Conservation (phyloP, 371 early-diverging fungal genomes). For the Mortierella sp. region DNA sequence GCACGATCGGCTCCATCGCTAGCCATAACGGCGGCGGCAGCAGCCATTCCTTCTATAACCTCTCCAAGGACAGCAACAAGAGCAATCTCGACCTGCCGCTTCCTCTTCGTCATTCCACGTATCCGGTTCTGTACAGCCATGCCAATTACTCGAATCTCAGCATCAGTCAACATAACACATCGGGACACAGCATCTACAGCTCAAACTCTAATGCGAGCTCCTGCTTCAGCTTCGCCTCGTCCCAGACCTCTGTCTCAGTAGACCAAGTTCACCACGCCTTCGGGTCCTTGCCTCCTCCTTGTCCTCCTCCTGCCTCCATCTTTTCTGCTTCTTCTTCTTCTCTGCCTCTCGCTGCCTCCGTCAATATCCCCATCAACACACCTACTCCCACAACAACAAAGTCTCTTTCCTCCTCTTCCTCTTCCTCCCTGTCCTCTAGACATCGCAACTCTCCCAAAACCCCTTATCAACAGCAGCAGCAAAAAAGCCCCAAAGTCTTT, state of each 20-base stretch:
- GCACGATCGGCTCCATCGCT: background rate
- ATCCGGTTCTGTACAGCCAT: constrained; percentile 33
- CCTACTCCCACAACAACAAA: constrained; percentile 19
- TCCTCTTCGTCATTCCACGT: constrained; percentile 26
- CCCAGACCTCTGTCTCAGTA: constrained; percentile 24
- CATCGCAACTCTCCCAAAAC: constrained; percentile 12
- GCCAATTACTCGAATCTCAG: constrained; percentile 21
- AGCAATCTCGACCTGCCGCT: constrained; percentile 40
- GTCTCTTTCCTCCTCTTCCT: constrained; percentile 8
- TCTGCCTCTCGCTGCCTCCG: constrained; percentile 35
- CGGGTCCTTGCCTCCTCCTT: constrained; percentile 49
- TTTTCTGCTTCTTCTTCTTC: constrained; percentile 41
- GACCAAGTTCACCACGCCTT: constrained; percentile 46
- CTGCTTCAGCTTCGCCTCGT: constrained; percentile 27
- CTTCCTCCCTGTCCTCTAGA: constrained; percentile 21
- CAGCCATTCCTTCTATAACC: constrained; percentile 41
- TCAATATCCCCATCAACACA: constrained; percentile 35
- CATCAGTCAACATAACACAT: constrained; percentile 25
- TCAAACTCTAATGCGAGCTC: constrained; percentile 29
- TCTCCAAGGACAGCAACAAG: constrained; percentile 38
- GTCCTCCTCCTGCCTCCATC: constrained; percentile 10
- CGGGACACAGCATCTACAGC: constrained; percentile 42
- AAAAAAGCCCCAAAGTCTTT: background rate
- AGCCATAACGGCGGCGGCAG: background rate
- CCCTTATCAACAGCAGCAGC: constrained; percentile 10